Conservation (phyloP, 2,329 filamentous ascomycete genomes). For the Gremmenia infestans region DNA sequence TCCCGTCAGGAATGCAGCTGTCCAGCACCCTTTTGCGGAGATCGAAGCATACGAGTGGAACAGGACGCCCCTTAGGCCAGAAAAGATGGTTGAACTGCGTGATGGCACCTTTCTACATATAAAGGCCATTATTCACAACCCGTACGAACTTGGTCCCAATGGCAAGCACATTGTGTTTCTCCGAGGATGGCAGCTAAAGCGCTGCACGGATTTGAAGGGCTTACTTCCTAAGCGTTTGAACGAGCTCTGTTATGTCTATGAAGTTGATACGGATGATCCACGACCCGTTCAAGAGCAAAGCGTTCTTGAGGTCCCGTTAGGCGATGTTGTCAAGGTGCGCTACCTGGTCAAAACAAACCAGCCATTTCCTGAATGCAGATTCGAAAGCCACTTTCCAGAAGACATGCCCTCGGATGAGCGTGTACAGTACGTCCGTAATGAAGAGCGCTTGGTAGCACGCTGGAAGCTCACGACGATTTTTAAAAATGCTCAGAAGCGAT, state of each 20-base stretch:
- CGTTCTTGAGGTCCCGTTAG: constrained; percentile 38
- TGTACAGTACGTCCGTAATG: constrained; percentile 20
- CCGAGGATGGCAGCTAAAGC: constrained; percentile 37
- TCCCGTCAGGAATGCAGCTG: constrained; percentile 18
- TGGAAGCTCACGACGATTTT: constrained; percentile 38
- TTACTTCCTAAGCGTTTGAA: constrained; percentile 35
- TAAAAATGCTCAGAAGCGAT: background rate
- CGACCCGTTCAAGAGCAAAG: constrained; percentile 33
- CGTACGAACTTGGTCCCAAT: background rate
- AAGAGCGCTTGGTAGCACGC: constrained; percentile 45
- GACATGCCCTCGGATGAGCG: background rate
- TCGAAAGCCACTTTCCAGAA: constrained; percentile 7
- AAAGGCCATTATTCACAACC: constrained; percentile 30
- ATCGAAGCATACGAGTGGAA: constrained; percentile 27
- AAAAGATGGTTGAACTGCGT: constrained; percentile 20
- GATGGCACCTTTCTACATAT: constrained; percentile 37
- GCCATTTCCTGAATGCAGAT: constrained; percentile 37
- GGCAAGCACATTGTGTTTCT: constrained; percentile 29
- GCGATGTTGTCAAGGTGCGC: constrained; percentile 37
- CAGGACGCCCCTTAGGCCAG: background rate
- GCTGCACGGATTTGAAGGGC: constrained; percentile 30
- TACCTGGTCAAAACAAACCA: constrained; percentile 52
- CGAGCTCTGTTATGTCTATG: constrained; percentile 39
- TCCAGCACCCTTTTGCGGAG: constrained; percentile 27
- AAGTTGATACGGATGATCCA: constrained; percentile 35